Conservation (phyloP, 495 filamentous ascomycete species). For the Penicillium paxilli region DNA sequence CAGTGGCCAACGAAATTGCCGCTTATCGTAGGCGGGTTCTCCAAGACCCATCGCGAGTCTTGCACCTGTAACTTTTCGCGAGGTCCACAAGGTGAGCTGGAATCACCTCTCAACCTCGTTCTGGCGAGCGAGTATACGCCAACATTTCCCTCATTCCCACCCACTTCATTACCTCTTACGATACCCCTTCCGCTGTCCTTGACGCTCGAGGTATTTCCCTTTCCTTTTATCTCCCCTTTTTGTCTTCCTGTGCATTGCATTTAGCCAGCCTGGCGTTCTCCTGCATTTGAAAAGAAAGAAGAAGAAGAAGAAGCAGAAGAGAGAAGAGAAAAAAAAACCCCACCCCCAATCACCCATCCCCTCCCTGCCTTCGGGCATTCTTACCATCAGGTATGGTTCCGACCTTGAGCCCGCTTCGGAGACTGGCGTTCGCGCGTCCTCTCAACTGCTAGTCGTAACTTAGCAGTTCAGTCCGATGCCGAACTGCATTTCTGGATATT, state of each 20-base stretch:
- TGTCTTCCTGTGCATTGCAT: constrained; percentile 11
- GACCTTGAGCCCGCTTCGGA: not conserved
- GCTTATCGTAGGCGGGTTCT: constrained; percentile 74
- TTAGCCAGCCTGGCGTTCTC: constrained; percentile 21
- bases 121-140: constrained; percentile 5
- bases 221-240: not conserved
- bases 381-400: not conserved
- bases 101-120: constrained; percentile 2
- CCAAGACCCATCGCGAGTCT: constrained; percentile 52
- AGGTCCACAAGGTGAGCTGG: constrained; percentile 37
- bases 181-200: constrained; percentile 6
- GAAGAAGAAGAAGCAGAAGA: not conserved
- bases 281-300: constrained; percentile 7
- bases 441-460: constrained; percentile 20
- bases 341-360: not conserved
- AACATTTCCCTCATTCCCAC: constrained; percentile 1
- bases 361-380: not conserved
- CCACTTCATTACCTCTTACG: constrained; percentile 1
- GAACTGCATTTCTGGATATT: not conserved
- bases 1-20: constrained; percentile 78
- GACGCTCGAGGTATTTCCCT: constrained; percentile 6
- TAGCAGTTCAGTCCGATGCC: constrained; percentile 8
- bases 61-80: constrained; percentile 42
- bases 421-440: constrained; percentile 11
- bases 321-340: not conserved